Evolutionary conservation across 2,329 filamentous ascomycete genomes (phyloP), one percentile per base, ranked within the genome.

Genomic region (Xylaria sp.): DNA sequence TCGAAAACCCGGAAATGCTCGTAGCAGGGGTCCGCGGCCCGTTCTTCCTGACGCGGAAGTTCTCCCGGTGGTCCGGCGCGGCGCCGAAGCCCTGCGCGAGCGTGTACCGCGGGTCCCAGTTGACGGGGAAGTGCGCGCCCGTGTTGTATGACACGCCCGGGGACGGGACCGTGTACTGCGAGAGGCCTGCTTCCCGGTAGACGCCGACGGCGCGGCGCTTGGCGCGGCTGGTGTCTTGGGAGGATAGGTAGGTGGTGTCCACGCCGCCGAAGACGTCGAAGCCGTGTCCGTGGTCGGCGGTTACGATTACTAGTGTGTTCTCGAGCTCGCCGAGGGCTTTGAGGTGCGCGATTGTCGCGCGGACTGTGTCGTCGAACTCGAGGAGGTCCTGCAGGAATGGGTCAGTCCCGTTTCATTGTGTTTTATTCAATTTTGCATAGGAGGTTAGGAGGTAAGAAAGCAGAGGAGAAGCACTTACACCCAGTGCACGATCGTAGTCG

Each of bases 271-370:
- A 94, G 73, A 97, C 93, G 74, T 94, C 93, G 78, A 97, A 97
- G 64, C 93, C 93, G 81, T 97, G 93, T 50, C 93, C 93, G 83
- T 96, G 93, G 77, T 97, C 93, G n/a, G 93, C 91, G 2, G 93
- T 93, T 57, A 96, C 92, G 58, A 97, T 78, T 71, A 97, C 85
- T 3, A 95, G 87, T 0, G 93, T 97, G 69, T 94, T 88, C 9
- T 95, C 88, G 36, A 94, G 85, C 64, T 89, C 85, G 66, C 86
- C 86, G 6, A 93, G 83, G 36, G 85, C 81, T 74, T 88, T 84
- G 51, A 97, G 89, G 77, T 92, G 90, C 55, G 85, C 85, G 62
- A 95, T 85, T 2, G 92, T 93, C 19, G 92, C 92, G 61, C 89
- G 89, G 73, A 97, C 83, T 4, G 93, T 94, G 80, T 97, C 92